These are phyloP conservation scores for Asparagopsis taxiformis DNA, from an alignment of 31 red algal species.

Conservation along the genomic window DNA sequence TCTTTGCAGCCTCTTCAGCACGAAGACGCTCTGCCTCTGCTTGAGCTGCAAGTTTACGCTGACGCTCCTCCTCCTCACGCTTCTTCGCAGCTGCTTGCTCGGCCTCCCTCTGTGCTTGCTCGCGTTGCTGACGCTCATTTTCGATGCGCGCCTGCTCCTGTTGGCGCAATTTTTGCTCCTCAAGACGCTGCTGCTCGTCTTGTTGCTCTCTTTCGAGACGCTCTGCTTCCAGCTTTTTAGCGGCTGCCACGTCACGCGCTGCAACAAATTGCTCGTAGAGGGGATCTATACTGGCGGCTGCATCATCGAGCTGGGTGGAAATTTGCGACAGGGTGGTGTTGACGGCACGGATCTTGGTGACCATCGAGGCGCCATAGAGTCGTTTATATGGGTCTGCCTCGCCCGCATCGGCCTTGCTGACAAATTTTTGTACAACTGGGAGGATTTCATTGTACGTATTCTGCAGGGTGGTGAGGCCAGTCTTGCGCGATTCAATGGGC, in stretches of 20 bases:
- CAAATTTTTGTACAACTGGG: conserved; percentile 48
- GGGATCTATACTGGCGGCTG: not conserved
- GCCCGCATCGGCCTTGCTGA: conserved; percentile 55
- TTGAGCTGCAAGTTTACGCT: conserved; percentile 15
- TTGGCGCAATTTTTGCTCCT: conserved; percentile 23
- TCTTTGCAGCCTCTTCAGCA: conserved; percentile 19
- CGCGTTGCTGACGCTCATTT: conserved; percentile 6
- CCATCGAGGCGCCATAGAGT: conserved; percentile 57
- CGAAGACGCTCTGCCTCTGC: conserved; percentile 16
- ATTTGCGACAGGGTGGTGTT: conserved; percentile 1
- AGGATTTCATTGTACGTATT: not conserved
- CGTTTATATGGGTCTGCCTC: conserved; percentile 61
- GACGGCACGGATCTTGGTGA: conserved; percentile 35
- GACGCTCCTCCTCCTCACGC: conserved; percentile 23
- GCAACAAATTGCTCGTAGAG: conserved; percentile 22
- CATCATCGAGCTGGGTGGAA: not conserved
- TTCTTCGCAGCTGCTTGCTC: conserved; percentile 23
- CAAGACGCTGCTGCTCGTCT: conserved; percentile 23
- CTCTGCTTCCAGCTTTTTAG: not conserved
- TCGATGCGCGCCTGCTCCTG: conserved; percentile 16
- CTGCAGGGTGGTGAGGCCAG: too few relatives aligned
- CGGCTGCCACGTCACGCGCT: too few relatives aligned
- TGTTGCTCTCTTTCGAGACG: not conserved
- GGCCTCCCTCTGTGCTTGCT: conserved; percentile 18
- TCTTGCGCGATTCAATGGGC: too few relatives aligned